These are phyloP conservation scores for Meripilus lineatus DNA, from an alignment of 1,284 basidiomycete genomes.

Conservation along the genomic window DNA sequence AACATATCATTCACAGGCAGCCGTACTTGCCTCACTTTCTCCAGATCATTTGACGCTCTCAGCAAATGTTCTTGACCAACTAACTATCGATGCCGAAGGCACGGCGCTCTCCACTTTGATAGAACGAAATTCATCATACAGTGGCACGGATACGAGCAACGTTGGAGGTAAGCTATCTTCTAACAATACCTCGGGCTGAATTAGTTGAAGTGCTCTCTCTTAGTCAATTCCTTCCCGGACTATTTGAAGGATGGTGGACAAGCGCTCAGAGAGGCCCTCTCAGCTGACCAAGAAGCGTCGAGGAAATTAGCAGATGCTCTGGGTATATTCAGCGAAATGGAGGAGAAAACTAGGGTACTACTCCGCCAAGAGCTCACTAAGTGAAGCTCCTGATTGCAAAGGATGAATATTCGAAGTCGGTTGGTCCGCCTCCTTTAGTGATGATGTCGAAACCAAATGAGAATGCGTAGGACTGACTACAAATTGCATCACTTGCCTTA, in stretches of 20 bases:
- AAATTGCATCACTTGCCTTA: no score
- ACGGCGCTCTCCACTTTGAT: not conserved
- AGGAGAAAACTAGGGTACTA: conserved; percentile 31
- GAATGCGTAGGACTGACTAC: no score
- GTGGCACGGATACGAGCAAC: not conserved
- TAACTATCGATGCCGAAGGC: conserved; percentile 23
- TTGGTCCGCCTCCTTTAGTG: not conserved
- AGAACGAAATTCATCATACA: no score
- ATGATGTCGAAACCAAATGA: no score
- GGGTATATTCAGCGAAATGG: conserved; percentile 38
- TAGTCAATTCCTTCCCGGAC: no score
- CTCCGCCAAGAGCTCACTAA: conserved; percentile 17
- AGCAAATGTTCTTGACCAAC: conserved; percentile 36
- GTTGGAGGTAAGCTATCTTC: no score
- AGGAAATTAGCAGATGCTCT: conserved; percentile 42
- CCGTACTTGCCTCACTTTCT: conserved; percentile 36
- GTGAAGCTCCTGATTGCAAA: no score
- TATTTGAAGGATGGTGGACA: conserved; percentile 32
- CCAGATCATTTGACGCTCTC: conserved; percentile 46
- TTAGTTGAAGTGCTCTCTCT: no score
- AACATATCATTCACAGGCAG: conserved; percentile 26
- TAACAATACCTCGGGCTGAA: no score
- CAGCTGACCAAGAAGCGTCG: conserved; percentile 32
- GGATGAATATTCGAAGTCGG: no score
- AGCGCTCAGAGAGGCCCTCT: conserved; percentile 31